A percentile compares a stretch with the other conserved stretches of the same genome.
phyloP scores from a whole-genome alignment of 2,329 filamentous ascomycete genomes.

The Bipolaris victoriae region DNA sequence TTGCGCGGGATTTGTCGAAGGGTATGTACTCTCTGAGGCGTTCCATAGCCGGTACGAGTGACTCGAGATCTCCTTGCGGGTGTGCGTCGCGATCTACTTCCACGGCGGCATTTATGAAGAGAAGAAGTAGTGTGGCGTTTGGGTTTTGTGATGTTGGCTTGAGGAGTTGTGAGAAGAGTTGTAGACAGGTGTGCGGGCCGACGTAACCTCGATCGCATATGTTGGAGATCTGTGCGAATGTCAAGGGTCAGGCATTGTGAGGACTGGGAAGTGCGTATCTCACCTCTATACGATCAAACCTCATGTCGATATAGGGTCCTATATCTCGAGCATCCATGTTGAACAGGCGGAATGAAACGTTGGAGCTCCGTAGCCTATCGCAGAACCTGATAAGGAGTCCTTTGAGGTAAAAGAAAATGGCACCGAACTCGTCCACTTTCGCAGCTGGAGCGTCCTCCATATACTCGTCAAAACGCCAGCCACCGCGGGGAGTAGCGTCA shows the following conservation, averaged over 20 bases:
- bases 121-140: not conserved
- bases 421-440: not conserved
- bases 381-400: not conserved
- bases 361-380: too few relatives aligned
- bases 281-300: not conserved
- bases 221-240: not conserved
- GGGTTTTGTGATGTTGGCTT: not conserved
- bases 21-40: not conserved
- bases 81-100: not conserved
- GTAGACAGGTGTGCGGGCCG: not conserved
- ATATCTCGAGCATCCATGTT: conserved; percentile 1
- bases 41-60: not conserved
- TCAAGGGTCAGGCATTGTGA: not conserved
- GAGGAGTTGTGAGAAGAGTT: not conserved
- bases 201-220: conserved; percentile 1
- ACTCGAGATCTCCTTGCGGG: not conserved
- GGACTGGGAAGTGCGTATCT: not conserved
- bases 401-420: not conserved
- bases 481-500: not conserved
- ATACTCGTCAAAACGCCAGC: not conserved
- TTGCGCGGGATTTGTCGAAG: not conserved
- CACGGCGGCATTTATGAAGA: not conserved
- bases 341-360: not conserved
- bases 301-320: not conserved
- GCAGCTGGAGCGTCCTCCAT: not conserved